Evolutionary conservation across 202 grass and related monocot genomes (phyloP).

Genomic region (Alloteropsis angusta): DNA sequence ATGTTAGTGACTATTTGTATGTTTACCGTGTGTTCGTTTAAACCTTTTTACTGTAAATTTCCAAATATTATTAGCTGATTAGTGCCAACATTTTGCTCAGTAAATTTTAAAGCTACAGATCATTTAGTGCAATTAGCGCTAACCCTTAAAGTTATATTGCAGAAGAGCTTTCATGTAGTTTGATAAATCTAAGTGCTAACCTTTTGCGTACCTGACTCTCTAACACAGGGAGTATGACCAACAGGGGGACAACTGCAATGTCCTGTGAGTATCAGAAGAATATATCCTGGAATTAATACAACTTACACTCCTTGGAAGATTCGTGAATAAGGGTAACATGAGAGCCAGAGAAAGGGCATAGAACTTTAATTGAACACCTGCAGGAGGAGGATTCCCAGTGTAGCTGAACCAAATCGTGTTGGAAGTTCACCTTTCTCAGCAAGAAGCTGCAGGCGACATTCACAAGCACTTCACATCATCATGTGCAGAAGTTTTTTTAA

Average conservation of each 20-base stretch:
- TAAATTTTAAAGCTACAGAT: not conserved
- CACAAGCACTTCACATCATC: not conserved
- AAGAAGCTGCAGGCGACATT: constrained; percentile 70
- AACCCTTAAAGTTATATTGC: not conserved
- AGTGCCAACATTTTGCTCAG: not conserved
- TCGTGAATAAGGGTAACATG: not conserved
- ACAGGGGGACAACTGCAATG: constrained; percentile 88
- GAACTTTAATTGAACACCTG: constrained; percentile 49
- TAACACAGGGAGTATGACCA: constrained; percentile 94
- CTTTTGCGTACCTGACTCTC: constrained; percentile 98
- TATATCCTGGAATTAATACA: constrained; percentile 22
- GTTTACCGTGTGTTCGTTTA: not conserved
- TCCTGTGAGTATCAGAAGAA: constrained; percentile 54
- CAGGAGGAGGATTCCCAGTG: constrained; percentile 89
- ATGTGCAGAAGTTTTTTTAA: not conserved
- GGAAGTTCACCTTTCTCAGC: constrained; percentile 95
- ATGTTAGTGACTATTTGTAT: not conserved
- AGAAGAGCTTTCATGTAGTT: constrained; percentile 1
- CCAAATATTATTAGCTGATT: not conserved
- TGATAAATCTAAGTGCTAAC: constrained; percentile 43
- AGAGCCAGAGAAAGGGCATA: not conserved
- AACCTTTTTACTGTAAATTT: not conserved
- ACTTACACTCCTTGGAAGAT: constrained; percentile 5
- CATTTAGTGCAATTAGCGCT: not conserved
- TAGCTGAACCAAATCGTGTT: constrained; percentile 97